A percentile compares a stretch with the other conserved stretches of the same genome.
These are phyloP conservation scores for Takashimella koratensis DNA, from an alignment of 1,284 basidiomycete genomes.

Conservation along the genomic window DNA sequence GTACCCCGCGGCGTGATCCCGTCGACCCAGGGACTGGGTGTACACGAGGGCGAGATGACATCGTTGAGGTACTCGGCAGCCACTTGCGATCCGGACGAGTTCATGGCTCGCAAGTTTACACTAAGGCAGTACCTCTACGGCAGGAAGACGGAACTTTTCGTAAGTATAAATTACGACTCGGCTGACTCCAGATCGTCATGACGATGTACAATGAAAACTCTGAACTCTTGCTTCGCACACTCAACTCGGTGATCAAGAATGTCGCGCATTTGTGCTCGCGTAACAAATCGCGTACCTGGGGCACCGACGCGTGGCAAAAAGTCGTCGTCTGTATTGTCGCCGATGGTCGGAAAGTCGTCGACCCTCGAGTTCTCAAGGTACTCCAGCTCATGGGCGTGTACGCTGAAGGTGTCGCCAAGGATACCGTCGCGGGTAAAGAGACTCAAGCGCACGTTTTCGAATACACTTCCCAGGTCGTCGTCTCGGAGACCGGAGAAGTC, in stretches of 20 bases:
- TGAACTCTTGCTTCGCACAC: constrained; percentile 73
- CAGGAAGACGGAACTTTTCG: constrained; percentile 82
- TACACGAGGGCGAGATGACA: constrained; percentile 70
- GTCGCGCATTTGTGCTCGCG: constrained; percentile 78
- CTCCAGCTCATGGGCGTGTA: constrained; percentile 81
- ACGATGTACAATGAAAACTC: constrained; percentile 96
- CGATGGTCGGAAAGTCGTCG: constrained; percentile 85
- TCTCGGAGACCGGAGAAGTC: constrained; percentile 82
- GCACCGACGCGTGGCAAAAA: constrained; percentile 90
- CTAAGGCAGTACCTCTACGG: constrained; percentile 79
- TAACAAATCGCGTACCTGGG: constrained; percentile 85
- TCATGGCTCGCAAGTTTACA: constrained; percentile 60
- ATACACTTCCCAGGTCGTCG: constrained; percentile 68
- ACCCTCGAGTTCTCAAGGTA: constrained; percentile 56
- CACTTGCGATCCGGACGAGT: constrained; percentile 56
- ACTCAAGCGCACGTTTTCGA: constrained; percentile 94
- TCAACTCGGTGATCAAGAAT: constrained; percentile 93
- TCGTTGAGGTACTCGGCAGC: constrained; percentile 63
- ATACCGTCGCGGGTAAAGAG: constrained; percentile 84
- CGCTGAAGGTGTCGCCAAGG: constrained; percentile 93
- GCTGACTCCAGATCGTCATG: constrained; percentile 65
- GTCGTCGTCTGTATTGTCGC: constrained; percentile 88
- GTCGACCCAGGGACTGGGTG: constrained; percentile 44
- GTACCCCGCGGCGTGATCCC: constrained; percentile 72
- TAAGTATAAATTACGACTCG: constrained; percentile 16